phyloP scores from a whole-genome alignment of 139 green algal species.

The Closterium sp. region DNA sequence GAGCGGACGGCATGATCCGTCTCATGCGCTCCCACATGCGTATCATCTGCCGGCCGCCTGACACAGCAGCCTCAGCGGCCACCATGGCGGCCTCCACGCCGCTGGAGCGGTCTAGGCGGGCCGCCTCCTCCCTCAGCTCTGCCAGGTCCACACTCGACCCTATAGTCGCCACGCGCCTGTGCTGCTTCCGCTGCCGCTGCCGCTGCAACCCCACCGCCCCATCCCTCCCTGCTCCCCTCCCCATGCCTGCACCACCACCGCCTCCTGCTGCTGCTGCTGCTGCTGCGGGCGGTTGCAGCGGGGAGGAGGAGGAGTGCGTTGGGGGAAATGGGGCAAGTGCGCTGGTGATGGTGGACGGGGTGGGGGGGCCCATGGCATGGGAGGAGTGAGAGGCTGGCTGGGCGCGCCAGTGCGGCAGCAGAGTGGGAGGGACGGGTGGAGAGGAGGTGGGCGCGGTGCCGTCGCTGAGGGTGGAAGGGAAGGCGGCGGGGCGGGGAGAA shows the following conservation, averaged over 20 bases:
- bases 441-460: neutral
- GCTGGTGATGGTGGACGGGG: neutral
- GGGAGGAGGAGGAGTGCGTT: neutral
- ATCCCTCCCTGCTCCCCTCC: neutral
- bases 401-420: neutral
- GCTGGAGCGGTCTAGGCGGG: neutral
- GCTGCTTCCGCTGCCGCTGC: neutral
- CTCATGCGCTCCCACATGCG: constrained; percentile 39
- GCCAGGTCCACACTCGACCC: neutral
- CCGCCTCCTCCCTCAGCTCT: neutral
- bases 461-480: neutral
- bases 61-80: constrained; percentile 21
- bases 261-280: neutral
- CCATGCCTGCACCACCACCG: neutral
- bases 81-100: constrained; percentile 26
- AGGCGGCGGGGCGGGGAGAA: too few species aligned
- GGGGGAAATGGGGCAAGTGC: neutral
- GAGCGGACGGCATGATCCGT: neutral
- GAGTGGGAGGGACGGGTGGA: neutral
- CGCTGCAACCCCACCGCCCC: neutral
- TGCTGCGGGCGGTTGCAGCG: neutral
- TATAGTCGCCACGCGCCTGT: neutral
- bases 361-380: neutral
- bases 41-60: constrained; percentile 18
- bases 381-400: neutral